Conservation (phyloP, 495 filamentous ascomycete genomes). For the Neurospora tetraspora region DNA sequence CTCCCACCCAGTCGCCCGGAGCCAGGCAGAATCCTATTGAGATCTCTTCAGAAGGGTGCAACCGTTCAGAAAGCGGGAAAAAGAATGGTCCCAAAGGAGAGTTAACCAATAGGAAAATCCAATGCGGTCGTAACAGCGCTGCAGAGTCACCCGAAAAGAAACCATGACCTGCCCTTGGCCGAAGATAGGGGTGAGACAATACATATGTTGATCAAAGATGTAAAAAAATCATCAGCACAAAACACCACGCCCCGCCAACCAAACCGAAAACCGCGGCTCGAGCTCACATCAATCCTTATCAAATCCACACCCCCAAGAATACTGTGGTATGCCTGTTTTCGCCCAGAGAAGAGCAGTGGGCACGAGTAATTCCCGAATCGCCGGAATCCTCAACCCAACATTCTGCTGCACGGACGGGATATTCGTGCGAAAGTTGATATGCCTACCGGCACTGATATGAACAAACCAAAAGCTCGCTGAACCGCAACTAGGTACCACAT, state of each 20-base stretch:
- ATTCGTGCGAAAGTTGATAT: background rate
- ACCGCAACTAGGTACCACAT: background rate
- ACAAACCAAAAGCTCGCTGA: background rate
- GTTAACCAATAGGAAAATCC: background rate
- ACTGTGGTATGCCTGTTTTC: background rate
- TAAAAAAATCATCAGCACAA: conserved; percentile 38
- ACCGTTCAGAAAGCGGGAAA: background rate
- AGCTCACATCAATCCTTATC: conserved; percentile 20
- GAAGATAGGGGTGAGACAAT: background rate
- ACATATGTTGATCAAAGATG: conserved; percentile 7
- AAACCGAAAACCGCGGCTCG: conserved; percentile 17
- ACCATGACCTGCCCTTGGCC: background rate
- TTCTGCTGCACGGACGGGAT: background rate
- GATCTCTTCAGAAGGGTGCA: background rate
- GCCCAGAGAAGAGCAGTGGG: background rate
- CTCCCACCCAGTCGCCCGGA: background rate
- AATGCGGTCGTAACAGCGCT: background rate
- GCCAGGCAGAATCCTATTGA: background rate
- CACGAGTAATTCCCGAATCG: background rate
- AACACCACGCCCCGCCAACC: conserved; percentile 29
- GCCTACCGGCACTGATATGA: background rate
- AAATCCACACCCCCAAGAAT: background rate
- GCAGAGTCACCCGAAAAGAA: background rate
- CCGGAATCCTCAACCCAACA: background rate
- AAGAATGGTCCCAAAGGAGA: background rate